Evolutionary conservation across 352 stramenopile species (phyloP).

Genomic region (Globisporangium solare): DNA sequence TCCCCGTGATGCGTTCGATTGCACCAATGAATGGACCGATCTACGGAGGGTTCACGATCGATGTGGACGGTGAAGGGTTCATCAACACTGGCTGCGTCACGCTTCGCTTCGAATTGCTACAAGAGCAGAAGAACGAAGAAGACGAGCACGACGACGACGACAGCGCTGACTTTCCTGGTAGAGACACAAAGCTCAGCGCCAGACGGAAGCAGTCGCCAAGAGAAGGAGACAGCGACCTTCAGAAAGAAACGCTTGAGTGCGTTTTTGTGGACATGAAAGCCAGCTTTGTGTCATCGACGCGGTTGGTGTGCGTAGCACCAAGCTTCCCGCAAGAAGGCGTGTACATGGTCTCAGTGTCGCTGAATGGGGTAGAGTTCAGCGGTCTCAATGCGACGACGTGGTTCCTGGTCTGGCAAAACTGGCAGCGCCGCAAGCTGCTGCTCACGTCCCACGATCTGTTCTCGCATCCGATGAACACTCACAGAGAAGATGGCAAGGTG

Average conservation of each 20-base stretch:
- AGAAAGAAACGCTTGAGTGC: not conserved
- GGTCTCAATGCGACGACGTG: constrained; percentile 43
- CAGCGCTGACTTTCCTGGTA: too few species aligned
- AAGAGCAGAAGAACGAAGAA: constrained; percentile 4
- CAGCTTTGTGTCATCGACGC: constrained; percentile 46
- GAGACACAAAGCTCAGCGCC: not conserved
- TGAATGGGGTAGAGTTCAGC: constrained; percentile 72
- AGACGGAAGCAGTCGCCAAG: not conserved
- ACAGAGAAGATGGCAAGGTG: not conserved
- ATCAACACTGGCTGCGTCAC: constrained; percentile 56
- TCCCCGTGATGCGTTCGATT: constrained; percentile 33
- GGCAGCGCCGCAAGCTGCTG: constrained; percentile 64
- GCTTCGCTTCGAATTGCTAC: constrained; percentile 58
- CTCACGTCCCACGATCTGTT: constrained; percentile 32
- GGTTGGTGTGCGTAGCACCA: constrained; percentile 39
- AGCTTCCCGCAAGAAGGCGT: constrained; percentile 60
- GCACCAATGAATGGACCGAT: constrained; percentile 70
- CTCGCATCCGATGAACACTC: constrained; percentile 9
- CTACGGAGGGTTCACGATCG: constrained; percentile 59
- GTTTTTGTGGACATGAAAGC: constrained; percentile 11
- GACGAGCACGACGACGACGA: not conserved
- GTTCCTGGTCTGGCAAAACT: constrained; percentile 84
- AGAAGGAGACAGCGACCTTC: constrained; percentile 4
- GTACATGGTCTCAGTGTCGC: constrained; percentile 53
- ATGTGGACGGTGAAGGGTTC: constrained; percentile 58